A percentile compares a stretch with the other conserved stretches of the same genome.
phyloP scores from a whole-genome alignment of 495 filamentous ascomycete genomes.

The Podospora bellae-mahoneyi region DNA sequence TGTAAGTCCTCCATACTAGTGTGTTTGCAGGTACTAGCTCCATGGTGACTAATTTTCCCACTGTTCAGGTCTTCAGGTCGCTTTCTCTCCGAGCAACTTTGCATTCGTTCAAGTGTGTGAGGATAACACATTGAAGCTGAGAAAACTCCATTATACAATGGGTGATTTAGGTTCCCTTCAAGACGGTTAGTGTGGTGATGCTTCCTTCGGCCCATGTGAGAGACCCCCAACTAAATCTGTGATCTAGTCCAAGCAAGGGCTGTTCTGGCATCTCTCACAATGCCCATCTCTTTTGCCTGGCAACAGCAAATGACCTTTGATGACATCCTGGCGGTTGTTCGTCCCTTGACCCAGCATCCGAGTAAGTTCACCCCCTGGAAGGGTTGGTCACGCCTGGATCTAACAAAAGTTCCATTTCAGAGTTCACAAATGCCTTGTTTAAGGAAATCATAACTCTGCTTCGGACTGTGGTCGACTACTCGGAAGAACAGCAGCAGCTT shows the following conservation, averaged over 20 bases:
- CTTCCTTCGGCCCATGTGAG: not conserved
- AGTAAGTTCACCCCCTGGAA: constrained; percentile 22
- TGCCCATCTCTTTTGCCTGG: constrained; percentile 45
- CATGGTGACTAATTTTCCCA: constrained; percentile 15
- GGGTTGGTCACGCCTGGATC: not conserved
- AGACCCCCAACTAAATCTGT: not conserved
- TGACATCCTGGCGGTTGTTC: constrained; percentile 67
- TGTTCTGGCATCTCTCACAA: constrained; percentile 38
- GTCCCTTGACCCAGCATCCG: constrained; percentile 45
- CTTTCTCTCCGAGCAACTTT: constrained; percentile 72
- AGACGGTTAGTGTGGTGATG: constrained; percentile 37
- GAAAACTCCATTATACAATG: constrained; percentile 55
- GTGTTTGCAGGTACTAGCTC: constrained; percentile 25
- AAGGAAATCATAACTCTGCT: constrained; percentile 64
- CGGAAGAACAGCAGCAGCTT: constrained; percentile 58
- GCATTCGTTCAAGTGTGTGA: constrained; percentile 61
- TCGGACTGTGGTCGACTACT: constrained; percentile 65
- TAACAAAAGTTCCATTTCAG: constrained; percentile 17
- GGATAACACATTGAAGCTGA: constrained; percentile 62
- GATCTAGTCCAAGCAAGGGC: constrained; percentile 39
- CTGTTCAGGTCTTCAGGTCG: constrained; percentile 56
- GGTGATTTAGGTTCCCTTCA: constrained; percentile 40
- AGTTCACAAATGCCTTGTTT: constrained; percentile 53
- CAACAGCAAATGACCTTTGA: constrained; percentile 61
- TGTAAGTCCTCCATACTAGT: constrained; percentile 37